phyloP scores from a whole-genome alignment of 805 yeast species.

The Candida golubevii region DNA sequence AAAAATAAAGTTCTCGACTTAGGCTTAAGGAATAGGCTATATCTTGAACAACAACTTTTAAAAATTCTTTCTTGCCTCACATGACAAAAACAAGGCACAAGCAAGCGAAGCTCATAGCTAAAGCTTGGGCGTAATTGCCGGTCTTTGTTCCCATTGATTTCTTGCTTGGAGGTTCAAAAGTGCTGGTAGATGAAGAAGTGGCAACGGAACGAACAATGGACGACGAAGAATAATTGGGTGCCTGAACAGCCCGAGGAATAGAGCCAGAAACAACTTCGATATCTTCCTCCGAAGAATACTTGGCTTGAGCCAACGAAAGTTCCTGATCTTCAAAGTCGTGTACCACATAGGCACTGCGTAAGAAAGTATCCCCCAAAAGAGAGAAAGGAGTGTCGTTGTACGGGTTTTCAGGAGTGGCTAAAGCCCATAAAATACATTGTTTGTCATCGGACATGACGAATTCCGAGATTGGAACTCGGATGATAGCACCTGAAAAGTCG shows the following conservation, averaged over 20 bases:
- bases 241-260: slow-evolving; percentile 49
- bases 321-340: slow-evolving; percentile 55
- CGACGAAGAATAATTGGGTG: slow-evolving; percentile 44
- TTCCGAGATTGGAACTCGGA: slow-evolving; percentile 3
- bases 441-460: slow-evolving; percentile 4
- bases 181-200: too few species aligned
- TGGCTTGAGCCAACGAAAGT: slow-evolving; percentile 49
- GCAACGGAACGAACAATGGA: neutral
- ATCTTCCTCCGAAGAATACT: slow-evolving; percentile 25
- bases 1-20: too few species aligned
- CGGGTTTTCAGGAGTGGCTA: neutral
- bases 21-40: too few species aligned
- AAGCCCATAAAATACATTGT: slow-evolving; percentile 30
- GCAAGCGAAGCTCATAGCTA: too few species aligned
- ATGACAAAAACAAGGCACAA: neutral
- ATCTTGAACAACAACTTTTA: too few species aligned
- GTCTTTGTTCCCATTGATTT: too few species aligned
- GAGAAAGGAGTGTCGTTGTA: slow-evolving; percentile 19
- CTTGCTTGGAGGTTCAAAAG: too few species aligned
- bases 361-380: slow-evolving; percentile 60
- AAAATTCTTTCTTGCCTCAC: too few species aligned
- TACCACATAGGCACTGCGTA: slow-evolving; percentile 61
- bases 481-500: slow-evolving; percentile 1
- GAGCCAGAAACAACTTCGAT: slow-evolving; percentile 42
- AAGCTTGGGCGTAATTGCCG: too few species aligned